Evolutionary conservation across 2,329 filamentous ascomycete species (phyloP), one percentile per base, ranked within the genome.

Genomic region (Pseudogymnoascus sp.): DNA sequence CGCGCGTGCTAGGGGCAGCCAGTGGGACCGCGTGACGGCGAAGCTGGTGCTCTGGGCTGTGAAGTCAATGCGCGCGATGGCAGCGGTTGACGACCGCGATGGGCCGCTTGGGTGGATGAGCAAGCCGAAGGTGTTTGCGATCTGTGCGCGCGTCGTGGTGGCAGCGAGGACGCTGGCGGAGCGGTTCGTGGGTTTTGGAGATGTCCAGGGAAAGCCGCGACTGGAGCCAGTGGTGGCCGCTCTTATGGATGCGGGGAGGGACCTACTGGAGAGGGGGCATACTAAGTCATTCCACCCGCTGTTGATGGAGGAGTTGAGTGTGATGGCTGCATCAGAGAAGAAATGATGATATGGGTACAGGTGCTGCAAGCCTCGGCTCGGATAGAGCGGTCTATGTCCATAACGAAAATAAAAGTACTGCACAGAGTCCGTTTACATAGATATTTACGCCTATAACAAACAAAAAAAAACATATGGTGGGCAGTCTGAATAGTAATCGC

Each of bases 91-190:
- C 0, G 72, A 78, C 18, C 69, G 70, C 1, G 88, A 91, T 68
- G 87, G 87, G 0, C 79, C 87, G 7, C 74, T 95, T 34, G 89
- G 90, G 6, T 91, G 88, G 85, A 81, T 82, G 1, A 86, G 86
- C 1, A 85, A 86, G 61, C 79, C 85, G 0, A 82, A 85, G 30
- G 82, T 86, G 1, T 93, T 91, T 70, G 78, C 80, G 2, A 74
- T 88, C 41, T 82, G 81, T 0, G 67, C 79, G 64, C 68, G 73
- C 18, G 70, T 81, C 0, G 61, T 81, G 5, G 74, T 73, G 61
- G 72, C 59, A 32, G 60, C 67, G 41, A 67, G 67, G 20, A 30
- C 62, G 63, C 32, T 58, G 57, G 37, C 32, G 6, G 32, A 58
- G 37, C 5, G 34, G 6, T 37, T 58, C 11, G 57, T 14, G 18